These are phyloP conservation scores for Megacollybia platyphylla DNA, from an alignment of 1,284 basidiomycete species.

Conservation along the genomic window DNA sequence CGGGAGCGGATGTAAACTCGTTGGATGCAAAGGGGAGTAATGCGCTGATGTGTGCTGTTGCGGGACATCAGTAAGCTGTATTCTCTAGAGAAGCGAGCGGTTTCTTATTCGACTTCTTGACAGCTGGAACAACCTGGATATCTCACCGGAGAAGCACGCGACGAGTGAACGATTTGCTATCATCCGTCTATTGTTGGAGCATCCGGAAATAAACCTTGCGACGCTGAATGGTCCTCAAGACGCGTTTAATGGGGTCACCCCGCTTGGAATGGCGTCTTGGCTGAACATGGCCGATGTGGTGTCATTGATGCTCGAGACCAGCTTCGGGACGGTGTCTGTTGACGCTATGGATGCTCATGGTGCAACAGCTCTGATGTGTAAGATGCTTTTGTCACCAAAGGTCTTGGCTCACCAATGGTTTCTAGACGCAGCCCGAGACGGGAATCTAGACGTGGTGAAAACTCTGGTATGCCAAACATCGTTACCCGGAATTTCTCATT, in stretches of 20 bases:
- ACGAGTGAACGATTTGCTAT: conserved; percentile 39
- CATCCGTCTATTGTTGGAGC: conserved; percentile 37
- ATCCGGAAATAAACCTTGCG: conserved; percentile 45
- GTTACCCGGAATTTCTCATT: conserved; percentile 1
- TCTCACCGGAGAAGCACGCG: conserved; percentile 52
- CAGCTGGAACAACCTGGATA: conserved; percentile 56
- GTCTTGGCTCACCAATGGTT: conserved; percentile 1
- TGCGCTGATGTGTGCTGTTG: conserved; percentile 50
- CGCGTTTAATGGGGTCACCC: conserved; percentile 57
- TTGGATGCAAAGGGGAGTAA: conserved; percentile 46
- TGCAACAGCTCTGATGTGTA: conserved; percentile 71
- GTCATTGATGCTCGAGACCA: conserved; percentile 42
- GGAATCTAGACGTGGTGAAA: conserved; percentile 46
- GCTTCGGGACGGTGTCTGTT: conserved; percentile 47
- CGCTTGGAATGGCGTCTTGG: conserved; percentile 66
- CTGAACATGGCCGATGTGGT: conserved; percentile 48
- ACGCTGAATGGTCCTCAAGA: conserved; percentile 57
- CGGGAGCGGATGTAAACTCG: conserved; percentile 56
- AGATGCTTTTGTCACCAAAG: conserved; percentile 15
- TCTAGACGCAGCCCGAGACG: conserved; percentile 62
- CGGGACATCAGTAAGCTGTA: conserved; percentile 47
- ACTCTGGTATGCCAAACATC: conserved; percentile 29
- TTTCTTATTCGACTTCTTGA: conserved; percentile 4
- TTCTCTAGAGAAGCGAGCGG: not conserved
- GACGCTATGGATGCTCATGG: conserved; percentile 60